Base-by-base conservation (phyloP, 768 basidiomycete species). In the Trametes gibbosa region DNA sequence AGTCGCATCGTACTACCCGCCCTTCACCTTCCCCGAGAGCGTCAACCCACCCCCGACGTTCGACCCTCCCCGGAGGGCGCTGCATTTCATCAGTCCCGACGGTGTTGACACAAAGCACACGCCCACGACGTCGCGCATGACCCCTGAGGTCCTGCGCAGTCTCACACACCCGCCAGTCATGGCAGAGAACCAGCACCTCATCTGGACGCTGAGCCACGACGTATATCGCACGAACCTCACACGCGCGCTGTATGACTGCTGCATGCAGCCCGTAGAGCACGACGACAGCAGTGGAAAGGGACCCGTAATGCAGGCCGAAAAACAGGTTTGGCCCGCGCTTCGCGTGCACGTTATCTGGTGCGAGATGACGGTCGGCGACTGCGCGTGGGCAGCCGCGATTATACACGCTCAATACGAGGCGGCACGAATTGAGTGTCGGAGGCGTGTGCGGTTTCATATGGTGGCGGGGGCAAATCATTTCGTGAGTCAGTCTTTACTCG, bases 401-500 rank as follows among this genome's bases (percentile, higher is more conserved):
- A 32, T 62, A 21, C 51, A 25, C 12, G 17, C 23, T 0, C 27
- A 25, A 27, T 37, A 48, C 37, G 21, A 27, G 23, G 40, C 41
- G 7, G 55, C 61, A 39, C n/a, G 48, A 10, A 39, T 45, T 21
- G 45, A 40, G 50, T 9, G 40, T n/a, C 23, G 49, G 17, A 40
- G 61, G n/a, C 16, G 10, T 5, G 9, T 62, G 21, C 34, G 50
- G 52, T 53, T 62, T 6, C 56, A 56, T 27, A 46, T 34, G 46
- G 5, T 62, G 2, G 50, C 41, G 27, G 51, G 32, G 5, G 59
- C 50, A n/a, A 62, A 62, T 19, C 61, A 62, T 43, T 57, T 62
- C 16, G 61, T 62, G 34, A 43, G 61, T 53, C 6, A 6, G 10
- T 13, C 13, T 17, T 5, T 39, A 32, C 29, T 32, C 10, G 29